These are phyloP conservation scores for Fusarium sp. DNA, from an alignment of 2,329 filamentous ascomycete genomes.

Conservation along the genomic window DNA sequence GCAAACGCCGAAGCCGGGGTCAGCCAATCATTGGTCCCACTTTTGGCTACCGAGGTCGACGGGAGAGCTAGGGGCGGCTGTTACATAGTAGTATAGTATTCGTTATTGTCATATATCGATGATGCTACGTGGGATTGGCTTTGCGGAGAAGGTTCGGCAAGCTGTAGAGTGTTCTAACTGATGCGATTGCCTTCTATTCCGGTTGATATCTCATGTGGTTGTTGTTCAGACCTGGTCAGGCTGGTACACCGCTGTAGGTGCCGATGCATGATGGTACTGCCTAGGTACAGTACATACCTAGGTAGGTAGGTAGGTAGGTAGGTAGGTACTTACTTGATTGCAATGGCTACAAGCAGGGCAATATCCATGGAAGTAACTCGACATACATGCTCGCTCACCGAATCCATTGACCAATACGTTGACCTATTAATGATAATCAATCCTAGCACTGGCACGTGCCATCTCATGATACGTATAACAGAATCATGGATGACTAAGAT, in stretches of 20 bases:
- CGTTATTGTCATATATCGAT: constrained; percentile 14
- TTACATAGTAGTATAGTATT: neutral
- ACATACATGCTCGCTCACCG: neutral
- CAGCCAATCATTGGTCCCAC: constrained; percentile 33
- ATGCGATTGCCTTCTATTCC: constrained; percentile 8
- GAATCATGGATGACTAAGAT: constrained; percentile 39
- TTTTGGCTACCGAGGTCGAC: constrained; percentile 39
- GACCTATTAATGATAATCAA: neutral
- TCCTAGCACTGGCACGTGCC: constrained; percentile 13
- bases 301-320: no score
- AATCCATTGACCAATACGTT: neutral
- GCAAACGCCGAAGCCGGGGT: constrained; percentile 42
- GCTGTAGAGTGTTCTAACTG: constrained; percentile 28
- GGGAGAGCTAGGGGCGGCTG: no score
- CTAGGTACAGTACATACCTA: no score
- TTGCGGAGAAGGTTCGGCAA: constrained; percentile 23
- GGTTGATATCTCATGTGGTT: neutral
- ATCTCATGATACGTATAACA: no score
- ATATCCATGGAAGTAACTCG: neutral
- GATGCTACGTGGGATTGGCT: constrained; percentile 9
- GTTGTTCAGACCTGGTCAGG: neutral
- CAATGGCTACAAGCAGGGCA: neutral
- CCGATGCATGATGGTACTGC: constrained; percentile 7
- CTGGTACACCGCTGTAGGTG: neutral
- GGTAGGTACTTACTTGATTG: no score